phyloP scores from a whole-genome alignment of 805 yeast genomes.

The Cyberlindnera mississippiensis region DNA sequence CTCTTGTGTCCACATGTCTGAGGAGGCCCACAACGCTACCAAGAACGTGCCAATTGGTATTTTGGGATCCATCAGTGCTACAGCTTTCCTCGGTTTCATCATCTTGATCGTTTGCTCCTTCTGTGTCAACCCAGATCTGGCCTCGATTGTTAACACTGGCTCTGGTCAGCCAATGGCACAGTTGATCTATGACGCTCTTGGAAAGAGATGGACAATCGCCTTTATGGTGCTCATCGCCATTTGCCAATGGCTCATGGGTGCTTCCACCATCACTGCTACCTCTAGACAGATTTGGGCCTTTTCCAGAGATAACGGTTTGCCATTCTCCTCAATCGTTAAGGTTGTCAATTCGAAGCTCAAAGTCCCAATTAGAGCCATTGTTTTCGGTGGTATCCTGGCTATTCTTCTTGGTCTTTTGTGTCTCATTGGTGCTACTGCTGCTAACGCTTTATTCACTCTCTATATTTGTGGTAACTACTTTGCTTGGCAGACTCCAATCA shows the following conservation, averaged over 20 bases:
- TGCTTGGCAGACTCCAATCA: conserved; percentile 38
- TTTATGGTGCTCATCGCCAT: conserved; percentile 54
- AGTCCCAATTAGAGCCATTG: conserved; percentile 65
- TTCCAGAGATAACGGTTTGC: conserved; percentile 73
- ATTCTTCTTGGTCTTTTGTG: conserved; percentile 38
- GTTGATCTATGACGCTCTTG: conserved; percentile 57
- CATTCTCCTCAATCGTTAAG: conserved; percentile 52
- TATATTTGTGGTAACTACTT: conserved; percentile 42
- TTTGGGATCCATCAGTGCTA: conserved; percentile 49
- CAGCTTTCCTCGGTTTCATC: conserved; percentile 55
- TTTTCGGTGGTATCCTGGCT: conserved; percentile 36
- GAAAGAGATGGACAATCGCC: conserved; percentile 63
- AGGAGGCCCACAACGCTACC: conserved; percentile 61
- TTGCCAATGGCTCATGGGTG: conserved; percentile 68
- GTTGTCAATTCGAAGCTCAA: conserved; percentile 50
- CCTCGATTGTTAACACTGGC: conserved; percentile 36
- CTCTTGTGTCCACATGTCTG: conserved; percentile 68
- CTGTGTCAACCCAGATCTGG: conserved; percentile 40
- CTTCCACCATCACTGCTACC: conserved; percentile 54
- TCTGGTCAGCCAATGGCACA: conserved; percentile 67
- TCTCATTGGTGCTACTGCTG: conserved; percentile 39
- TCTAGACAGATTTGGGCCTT: conserved; percentile 74
- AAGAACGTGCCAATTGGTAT: conserved; percentile 62
- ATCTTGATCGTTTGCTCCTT: conserved; percentile 52
- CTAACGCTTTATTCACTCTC: conserved; percentile 43